Evolutionary conservation across 2,329 filamentous ascomycete species (phyloP), one percentile per base, ranked within the genome.

Genomic region (Arachnopeziza araneosa): DNA sequence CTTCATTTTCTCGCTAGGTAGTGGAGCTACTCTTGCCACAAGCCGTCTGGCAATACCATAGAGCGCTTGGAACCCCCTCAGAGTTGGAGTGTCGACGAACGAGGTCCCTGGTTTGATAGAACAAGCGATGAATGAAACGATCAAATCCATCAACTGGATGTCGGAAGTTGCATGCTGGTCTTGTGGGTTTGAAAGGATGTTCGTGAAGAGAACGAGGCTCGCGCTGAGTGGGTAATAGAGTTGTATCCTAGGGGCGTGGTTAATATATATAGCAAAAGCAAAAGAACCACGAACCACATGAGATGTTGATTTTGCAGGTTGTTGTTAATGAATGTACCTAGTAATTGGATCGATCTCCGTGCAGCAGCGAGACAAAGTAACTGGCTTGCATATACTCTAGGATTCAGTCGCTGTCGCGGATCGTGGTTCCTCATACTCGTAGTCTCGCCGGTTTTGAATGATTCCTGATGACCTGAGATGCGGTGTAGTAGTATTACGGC

Each of bases 121-220:
- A 8, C 44, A 24, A 58, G 19, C 36, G 2, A 63, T 59, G 58
- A 66, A 66, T 9, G 54, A 56, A 24, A 55, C 60, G 30, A 98
- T 93, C 12, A 91, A 81, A 66, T 87, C 90, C 91, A 98, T 96
- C 22, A 97, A 77, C 66, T 88, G 88, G 23, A 93, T 84, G 71
- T 98, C 93, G 1, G 91, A 90, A 57, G 90, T 85, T 26, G 92
- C 93, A 52, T 91, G 83, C 1, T 88, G 84, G 70, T 97, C 93
- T 58, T 92, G 83, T 0, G 93, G 95, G 67, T 97, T 97, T 71
- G 97, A 92, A 0, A 98, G 77, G 51, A 97, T 95, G 70, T 97
- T 96, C 60, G 92, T 91, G 70, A 98, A 97, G 0, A 98, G 78
- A 0, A 93, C 96, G 36, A 98, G 91, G 2, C 96, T 82, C 0